Conservation (phyloP, 768 basidiomycete genomes). For the Hygrophorus russula region DNA sequence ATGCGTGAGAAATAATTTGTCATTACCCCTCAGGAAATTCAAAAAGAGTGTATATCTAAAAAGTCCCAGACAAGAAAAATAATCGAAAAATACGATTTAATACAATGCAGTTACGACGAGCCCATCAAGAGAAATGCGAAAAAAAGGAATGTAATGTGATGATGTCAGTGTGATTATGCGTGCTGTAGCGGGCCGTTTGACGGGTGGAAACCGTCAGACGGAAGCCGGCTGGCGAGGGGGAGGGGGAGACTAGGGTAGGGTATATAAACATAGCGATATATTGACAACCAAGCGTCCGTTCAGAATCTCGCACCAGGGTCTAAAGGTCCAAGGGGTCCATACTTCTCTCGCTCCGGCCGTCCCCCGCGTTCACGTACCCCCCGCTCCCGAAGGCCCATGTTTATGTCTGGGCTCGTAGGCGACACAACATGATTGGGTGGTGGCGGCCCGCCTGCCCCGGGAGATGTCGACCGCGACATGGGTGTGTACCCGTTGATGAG, state of each 20-base stretch:
- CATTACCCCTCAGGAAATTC: too few relatives aligned
- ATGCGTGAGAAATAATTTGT: too few relatives aligned
- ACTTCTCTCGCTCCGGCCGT: constrained; percentile 24
- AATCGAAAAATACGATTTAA: too few relatives aligned
- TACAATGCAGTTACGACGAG: too few relatives aligned
- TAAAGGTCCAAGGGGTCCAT: constrained; percentile 49
- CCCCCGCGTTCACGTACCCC: constrained; percentile 10
- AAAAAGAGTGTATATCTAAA: too few relatives aligned
- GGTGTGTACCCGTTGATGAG: constrained; percentile 7
- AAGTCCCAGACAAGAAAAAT: too few relatives aligned
- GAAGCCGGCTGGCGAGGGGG: not conserved
- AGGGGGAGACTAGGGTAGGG: constrained; percentile 1
- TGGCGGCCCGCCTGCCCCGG: constrained; percentile 12
- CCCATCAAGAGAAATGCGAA: not conserved
- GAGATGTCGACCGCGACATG: constrained; percentile 11
- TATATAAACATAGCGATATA: constrained; percentile 21
- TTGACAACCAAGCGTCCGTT: constrained; percentile 14
- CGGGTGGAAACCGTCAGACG: too few relatives aligned
- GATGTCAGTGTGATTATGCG: not conserved
- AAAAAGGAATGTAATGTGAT: not conserved
- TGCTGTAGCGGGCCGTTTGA: not conserved
- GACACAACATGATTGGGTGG: constrained; percentile 24
- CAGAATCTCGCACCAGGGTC: constrained; percentile 48
- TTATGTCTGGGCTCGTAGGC: constrained; percentile 28
- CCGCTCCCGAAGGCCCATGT: constrained; percentile 10